Conservation (phyloP, 2,329 filamentous ascomycete species). For the Fusarium pseudocircinatum region DNA sequence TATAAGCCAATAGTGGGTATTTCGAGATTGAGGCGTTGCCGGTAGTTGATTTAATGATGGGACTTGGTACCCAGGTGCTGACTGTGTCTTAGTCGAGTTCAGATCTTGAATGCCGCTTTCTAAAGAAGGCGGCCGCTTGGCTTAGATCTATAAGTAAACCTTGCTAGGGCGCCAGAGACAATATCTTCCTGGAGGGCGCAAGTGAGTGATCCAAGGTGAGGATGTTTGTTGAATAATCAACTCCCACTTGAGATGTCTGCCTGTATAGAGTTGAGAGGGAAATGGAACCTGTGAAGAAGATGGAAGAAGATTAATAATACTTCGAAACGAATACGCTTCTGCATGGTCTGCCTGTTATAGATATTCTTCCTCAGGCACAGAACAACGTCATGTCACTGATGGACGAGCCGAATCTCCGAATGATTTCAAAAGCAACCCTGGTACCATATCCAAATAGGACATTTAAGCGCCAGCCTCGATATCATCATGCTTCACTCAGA, state of each 20-base stretch:
- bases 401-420: neutral
- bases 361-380: neutral
- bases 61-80: slow-evolving; percentile 9
- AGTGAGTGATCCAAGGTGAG: neutral
- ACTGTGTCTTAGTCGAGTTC: slow-evolving; percentile 17
- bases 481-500: slow-evolving; percentile 3
- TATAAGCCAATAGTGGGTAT: neutral
- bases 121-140: neutral
- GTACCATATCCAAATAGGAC: neutral
- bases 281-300: neutral
- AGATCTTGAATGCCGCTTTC: slow-evolving; percentile 1
- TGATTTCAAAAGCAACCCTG: neutral
- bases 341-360: neutral
- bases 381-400: neutral
- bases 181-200: neutral
- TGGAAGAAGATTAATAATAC: slow-evolving; percentile 3
- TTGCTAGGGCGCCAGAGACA: neutral
- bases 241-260: neutral
- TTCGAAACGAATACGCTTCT: neutral
- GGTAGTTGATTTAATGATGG: slow-evolving; percentile 11
- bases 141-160: neutral
- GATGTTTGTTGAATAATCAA: neutral
- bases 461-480: neutral
- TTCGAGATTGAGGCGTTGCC: neutral
- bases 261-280: neutral